Conservation (phyloP, 2,329 filamentous ascomycete species). For the Claviceps sp. region DNA sequence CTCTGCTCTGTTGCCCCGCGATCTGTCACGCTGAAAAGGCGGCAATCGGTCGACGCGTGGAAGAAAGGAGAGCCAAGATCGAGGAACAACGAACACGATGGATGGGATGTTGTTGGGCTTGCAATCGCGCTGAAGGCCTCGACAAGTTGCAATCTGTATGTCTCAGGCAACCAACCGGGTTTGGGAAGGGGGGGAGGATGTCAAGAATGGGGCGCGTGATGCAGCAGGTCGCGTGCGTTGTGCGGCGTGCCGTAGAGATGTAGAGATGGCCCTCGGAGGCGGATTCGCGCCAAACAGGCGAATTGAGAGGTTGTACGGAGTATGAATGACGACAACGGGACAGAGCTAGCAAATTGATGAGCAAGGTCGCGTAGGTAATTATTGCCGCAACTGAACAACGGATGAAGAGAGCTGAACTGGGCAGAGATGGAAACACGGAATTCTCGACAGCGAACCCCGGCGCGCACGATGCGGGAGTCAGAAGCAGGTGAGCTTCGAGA, state of each 20-base stretch:
- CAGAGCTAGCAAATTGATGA: not conserved
- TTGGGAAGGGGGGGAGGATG: not conserved
- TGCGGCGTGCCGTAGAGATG: not conserved
- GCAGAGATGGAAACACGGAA: not conserved
- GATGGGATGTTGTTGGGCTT: not conserved
- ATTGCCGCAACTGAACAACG: too few relatives aligned
- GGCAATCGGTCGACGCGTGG: not conserved
- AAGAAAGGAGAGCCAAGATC: not conserved
- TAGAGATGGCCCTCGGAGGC: not conserved
- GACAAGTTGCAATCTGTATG: not conserved
- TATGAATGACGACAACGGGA: conserved; percentile 2
- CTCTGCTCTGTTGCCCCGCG: not conserved
- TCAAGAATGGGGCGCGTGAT: not conserved
- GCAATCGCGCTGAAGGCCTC: not conserved
- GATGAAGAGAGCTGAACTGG: not conserved
- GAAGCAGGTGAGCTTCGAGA: not conserved
- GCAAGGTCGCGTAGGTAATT: too few relatives aligned
- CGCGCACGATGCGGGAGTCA: not conserved
- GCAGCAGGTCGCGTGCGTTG: not conserved
- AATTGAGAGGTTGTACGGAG: not conserved
- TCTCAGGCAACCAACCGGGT: not conserved
- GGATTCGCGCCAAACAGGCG: not conserved
- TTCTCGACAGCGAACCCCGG: not conserved
- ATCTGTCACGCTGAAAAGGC: not conserved
- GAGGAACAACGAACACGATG: not conserved